Percentiles rank a stretch among this genome's conserved stretches.
Evolutionary conservation across 768 basidiomycete genomes (phyloP).

Genomic region (Trichaptum fuscoviolaceum): DNA sequence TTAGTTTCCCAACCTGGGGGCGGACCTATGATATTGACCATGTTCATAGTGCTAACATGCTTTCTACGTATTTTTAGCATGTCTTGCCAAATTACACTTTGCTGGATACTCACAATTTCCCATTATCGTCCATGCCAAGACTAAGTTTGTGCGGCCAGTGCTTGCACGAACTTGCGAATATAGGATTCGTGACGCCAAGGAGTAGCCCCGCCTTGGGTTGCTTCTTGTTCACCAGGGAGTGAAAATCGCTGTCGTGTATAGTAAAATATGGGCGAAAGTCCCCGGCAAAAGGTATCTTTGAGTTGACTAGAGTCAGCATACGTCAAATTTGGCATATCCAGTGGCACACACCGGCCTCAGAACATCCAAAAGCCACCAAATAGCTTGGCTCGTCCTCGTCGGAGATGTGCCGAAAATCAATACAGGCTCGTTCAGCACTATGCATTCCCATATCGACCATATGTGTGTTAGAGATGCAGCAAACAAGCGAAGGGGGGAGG

Average conservation of each 20-base stretch:
- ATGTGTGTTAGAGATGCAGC: slow-evolving; percentile 61
- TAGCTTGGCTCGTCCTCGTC: slow-evolving; percentile 75
- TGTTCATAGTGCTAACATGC: slow-evolving; percentile 7
- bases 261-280: slow-evolving; percentile 95
- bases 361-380: slow-evolving; percentile 91
- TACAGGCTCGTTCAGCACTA: slow-evolving; percentile 86
- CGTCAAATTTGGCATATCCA: neutral
- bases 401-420: slow-evolving; percentile 79
- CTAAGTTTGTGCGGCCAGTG: slow-evolving; percentile 87
- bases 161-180: slow-evolving; percentile 69
- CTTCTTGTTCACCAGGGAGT: slow-evolving; percentile 70
- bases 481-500: slow-evolving; percentile 54
- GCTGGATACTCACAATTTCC: slow-evolving; percentile 6
- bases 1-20: slow-evolving; percentile 71
- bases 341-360: slow-evolving; percentile 60
- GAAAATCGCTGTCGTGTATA: slow-evolving; percentile 87
- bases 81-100: slow-evolving; percentile 14
- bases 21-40: slow-evolving; percentile 37
- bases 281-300: slow-evolving; percentile 72
- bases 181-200: slow-evolving; percentile 85
- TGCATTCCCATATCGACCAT: slow-evolving; percentile 92
- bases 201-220: slow-evolving; percentile 74
- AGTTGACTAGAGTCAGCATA: slow-evolving; percentile 4
- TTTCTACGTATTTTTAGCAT: slow-evolving; percentile 6
- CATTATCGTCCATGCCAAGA: slow-evolving; percentile 40